Percentiles rank a stretch among this genome's conserved stretches.
Conservation (phyloP, 805 yeast genomes). For the Ogataea zsoltii region DNA sequence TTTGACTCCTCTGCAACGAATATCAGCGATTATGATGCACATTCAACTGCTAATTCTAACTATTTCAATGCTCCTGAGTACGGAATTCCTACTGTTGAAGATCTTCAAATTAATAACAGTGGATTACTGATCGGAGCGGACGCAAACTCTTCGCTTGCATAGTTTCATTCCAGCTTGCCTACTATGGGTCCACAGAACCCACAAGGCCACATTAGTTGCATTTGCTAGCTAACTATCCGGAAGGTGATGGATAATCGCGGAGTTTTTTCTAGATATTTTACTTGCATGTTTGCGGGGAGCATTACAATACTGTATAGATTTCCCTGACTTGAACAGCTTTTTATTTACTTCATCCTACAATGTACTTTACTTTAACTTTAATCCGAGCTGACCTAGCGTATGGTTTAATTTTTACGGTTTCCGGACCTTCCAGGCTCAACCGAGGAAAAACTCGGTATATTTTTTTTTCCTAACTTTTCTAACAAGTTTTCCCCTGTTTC, state of each 20-base stretch:
- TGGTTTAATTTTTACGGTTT: too few relatives aligned
- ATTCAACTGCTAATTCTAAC: background rate
- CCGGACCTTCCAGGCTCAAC: too few relatives aligned
- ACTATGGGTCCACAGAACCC: background rate
- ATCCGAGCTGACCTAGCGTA: too few relatives aligned
- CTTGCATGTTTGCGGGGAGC: too few relatives aligned
- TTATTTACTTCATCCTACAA: too few relatives aligned
- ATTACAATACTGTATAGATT: too few relatives aligned
- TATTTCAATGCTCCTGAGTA: conserved; percentile 1
- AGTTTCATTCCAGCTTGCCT: background rate
- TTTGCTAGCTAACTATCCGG: too few relatives aligned
- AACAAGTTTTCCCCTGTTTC: too few relatives aligned
- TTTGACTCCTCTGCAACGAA: background rate
- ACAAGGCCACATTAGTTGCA: background rate
- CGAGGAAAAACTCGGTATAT: background rate
- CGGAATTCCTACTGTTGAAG: background rate
- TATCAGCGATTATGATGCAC: background rate
- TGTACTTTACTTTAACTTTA: too few relatives aligned
- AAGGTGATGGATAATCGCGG: too few relatives aligned
- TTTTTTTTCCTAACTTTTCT: background rate
- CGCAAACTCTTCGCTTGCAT: background rate
- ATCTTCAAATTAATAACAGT: background rate
- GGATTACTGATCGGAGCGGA: background rate
- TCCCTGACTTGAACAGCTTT: too few relatives aligned
- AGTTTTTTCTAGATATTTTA: too few relatives aligned